phyloP scores from a whole-genome alignment of 2,329 filamentous ascomycete species.

The Decorospora gaudefroyi region DNA sequence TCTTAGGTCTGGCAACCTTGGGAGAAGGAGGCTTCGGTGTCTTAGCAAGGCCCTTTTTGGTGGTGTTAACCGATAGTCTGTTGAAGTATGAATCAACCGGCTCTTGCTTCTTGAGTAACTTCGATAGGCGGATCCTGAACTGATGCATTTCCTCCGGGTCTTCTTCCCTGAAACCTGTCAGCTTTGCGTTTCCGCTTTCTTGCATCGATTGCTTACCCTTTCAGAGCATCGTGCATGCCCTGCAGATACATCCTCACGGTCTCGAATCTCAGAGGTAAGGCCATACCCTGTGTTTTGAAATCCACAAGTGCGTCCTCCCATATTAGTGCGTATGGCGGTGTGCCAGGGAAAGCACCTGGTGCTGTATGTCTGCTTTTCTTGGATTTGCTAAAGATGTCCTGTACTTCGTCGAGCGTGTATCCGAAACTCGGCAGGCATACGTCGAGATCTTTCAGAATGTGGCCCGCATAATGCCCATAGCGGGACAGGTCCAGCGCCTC shows the following conservation, averaged over 20 bases:
- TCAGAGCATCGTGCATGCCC: constrained; percentile 50
- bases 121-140: constrained; percentile 35
- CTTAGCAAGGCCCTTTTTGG: constrained; percentile 23
- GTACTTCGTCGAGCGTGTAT: constrained; percentile 58
- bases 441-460: constrained; percentile 55
- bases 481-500: constrained; percentile 49
- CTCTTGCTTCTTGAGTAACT: constrained; percentile 45
- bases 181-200: background rate
- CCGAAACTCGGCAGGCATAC: constrained; percentile 56
- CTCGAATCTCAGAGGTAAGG: constrained; percentile 55
- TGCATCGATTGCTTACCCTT: constrained; percentile 49
- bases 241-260: constrained; percentile 58
- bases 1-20: constrained; percentile 32
- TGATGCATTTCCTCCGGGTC: constrained; percentile 38
- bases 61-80: constrained; percentile 33
- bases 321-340: constrained; percentile 52
- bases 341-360: constrained; percentile 46
- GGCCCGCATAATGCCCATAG: constrained; percentile 42
- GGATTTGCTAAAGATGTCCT: constrained; percentile 48
- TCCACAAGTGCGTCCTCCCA: constrained; percentile 57
- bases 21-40: constrained; percentile 40
- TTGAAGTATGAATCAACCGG: constrained; percentile 43
- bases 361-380: constrained; percentile 30
- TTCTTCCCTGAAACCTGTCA: constrained; percentile 33
- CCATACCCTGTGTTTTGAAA: constrained; percentile 54